phyloP scores from a whole-genome alignment of 306 rosid species.

The Quercus wislizeni region DNA sequence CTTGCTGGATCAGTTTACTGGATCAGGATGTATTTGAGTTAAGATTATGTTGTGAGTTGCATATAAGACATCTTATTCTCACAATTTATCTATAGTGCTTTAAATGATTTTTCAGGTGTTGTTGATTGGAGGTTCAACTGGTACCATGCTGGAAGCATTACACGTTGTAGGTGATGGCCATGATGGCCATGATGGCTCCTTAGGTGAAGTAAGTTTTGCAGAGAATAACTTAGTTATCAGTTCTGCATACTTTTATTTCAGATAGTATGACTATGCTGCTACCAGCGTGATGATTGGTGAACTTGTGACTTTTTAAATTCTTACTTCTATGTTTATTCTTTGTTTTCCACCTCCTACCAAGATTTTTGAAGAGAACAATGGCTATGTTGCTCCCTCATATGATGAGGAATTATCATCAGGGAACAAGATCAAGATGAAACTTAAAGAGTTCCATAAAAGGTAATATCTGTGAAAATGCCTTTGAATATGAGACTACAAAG shows the following conservation, averaged over 20 bases:
- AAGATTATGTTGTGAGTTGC: not conserved
- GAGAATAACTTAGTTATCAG: conserved; percentile 12
- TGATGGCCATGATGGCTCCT: conserved; percentile 50
- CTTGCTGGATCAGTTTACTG: no score
- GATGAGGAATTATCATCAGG: conserved; percentile 77
- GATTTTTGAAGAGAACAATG: conserved; percentile 59
- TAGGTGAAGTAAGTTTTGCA: conserved; percentile 67
- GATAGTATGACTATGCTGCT: not conserved
- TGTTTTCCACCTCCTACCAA: conserved; percentile 15
- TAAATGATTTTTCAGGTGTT: conserved; percentile 61
- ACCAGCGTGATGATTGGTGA: not conserved
- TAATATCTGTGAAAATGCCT: conserved; percentile 14
- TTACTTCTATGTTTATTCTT: conserved; percentile 2
- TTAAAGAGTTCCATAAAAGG: conserved; percentile 92
- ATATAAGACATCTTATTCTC: not conserved
- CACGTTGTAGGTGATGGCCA: conserved; percentile 80
- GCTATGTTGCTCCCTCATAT: conserved; percentile 77
- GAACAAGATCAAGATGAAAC: conserved; percentile 86
- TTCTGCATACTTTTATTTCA: not conserved
- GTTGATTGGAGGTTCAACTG: conserved; percentile 96
- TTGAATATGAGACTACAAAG: not conserved
- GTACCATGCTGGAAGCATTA: conserved; percentile 93
- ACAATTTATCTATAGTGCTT: conserved; percentile 7
- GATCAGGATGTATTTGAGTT: not conserved
- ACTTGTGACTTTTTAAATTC: not conserved